Percentiles rank a stretch among this genome's conserved stretches.
phyloP scores from a whole-genome alignment of 169 alveolate genomes.

The Toxoplasma gondii region DNA sequence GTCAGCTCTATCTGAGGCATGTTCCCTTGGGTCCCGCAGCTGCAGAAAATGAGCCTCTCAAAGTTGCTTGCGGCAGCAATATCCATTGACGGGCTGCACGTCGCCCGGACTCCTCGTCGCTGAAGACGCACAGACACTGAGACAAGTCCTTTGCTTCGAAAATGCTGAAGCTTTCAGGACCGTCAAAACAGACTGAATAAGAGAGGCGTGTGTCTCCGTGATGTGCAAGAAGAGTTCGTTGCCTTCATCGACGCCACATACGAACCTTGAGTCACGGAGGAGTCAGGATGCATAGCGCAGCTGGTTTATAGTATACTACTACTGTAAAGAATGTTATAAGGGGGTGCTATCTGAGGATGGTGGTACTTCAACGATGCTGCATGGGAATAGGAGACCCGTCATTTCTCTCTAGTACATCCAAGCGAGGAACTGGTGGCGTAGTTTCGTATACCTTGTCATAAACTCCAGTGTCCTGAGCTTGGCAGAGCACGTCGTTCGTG shows the following conservation, averaged over 20 bases:
- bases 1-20: no score
- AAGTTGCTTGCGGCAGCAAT: slow-evolving; percentile 62
- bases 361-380: no score
- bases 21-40: background rate
- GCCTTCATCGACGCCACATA: no score
- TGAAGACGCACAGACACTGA: background rate
- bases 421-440: background rate
- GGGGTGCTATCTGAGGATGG: no score
- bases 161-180: background rate
- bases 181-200: background rate
- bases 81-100: slow-evolving; percentile 67
- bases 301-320: no score
- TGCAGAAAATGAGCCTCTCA: slow-evolving; percentile 56
- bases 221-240: no score
- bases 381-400: no score
- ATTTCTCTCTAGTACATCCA: background rate
- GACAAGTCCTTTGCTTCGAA: background rate
- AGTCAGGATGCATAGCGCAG: no score
- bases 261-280: no score
- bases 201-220: background rate
- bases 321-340: no score
- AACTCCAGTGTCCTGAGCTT: slow-evolving; percentile 20
- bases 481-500: slow-evolving; percentile 57
- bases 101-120: slow-evolving; percentile 32
- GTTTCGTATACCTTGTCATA: slow-evolving; percentile 27